Conservation (phyloP, 257 asterid species). For the Capsicum rhomboideum region DNA sequence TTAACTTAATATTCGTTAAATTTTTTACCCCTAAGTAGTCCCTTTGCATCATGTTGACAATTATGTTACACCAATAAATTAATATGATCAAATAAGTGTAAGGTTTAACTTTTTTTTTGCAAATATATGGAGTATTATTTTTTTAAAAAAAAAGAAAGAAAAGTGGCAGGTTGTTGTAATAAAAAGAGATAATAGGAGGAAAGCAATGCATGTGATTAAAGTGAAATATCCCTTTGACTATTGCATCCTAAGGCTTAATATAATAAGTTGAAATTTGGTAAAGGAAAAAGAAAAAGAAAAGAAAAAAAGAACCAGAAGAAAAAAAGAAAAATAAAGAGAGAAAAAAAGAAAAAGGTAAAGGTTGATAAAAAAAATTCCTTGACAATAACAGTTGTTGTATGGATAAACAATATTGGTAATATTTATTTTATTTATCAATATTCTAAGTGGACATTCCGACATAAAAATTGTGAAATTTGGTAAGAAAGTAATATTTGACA, state of each 20-base stretch:
- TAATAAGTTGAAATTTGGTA: background rate
- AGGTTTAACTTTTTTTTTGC: too few species aligned
- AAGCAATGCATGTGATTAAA: slow-evolving; percentile 13
- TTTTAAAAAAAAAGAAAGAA: background rate
- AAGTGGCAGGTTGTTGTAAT: too few species aligned
- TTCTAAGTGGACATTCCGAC: background rate
- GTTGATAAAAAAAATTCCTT: background rate
- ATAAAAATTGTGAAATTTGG: too few species aligned
- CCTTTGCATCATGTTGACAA: background rate
- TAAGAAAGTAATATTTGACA: too few species aligned
- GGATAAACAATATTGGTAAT: background rate
- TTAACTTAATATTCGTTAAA: background rate
- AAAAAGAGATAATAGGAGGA: background rate
- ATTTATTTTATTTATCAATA: background rate
- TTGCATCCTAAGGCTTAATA: background rate
- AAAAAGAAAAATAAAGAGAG: background rate
- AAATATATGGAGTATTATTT: too few species aligned
- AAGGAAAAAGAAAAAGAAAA: background rate
- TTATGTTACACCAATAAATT: background rate
- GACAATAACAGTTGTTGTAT: background rate
- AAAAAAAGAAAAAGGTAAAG: background rate
- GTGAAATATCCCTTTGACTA: background rate
- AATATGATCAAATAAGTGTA: background rate
- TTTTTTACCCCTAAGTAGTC: background rate
- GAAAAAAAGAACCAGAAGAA: background rate